Evolutionary conservation across 2,329 filamentous ascomycete species (phyloP).

Genomic region (Helicocarpus griseus): DNA sequence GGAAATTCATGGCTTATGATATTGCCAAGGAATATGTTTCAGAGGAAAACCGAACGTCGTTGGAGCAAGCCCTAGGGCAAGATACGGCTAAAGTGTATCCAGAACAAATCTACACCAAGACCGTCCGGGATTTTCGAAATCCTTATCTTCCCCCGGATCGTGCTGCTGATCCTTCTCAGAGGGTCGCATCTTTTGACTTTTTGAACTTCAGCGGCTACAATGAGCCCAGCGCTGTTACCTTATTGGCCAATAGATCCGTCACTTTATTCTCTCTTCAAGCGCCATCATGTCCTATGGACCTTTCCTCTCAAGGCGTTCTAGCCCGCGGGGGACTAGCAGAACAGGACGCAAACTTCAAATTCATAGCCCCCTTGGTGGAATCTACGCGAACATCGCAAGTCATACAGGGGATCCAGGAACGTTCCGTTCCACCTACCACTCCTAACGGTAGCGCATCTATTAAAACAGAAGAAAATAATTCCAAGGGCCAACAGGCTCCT

Average conservation of each 20-base stretch:
- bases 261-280: constrained; percentile 40
- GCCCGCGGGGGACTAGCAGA: constrained; percentile 21
- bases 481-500: background rate
- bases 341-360: constrained; percentile 21
- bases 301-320: constrained; percentile 29
- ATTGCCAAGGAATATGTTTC: constrained; percentile 41
- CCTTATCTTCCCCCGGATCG: constrained; percentile 39
- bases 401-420: constrained; percentile 21
- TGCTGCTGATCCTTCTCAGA: constrained; percentile 35
- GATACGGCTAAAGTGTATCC: constrained; percentile 31
- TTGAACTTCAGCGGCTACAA: constrained; percentile 38
- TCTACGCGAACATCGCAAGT: constrained; percentile 21
- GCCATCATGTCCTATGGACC: constrained; percentile 27
- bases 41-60: constrained; percentile 28
- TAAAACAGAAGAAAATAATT: background rate
- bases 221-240: constrained; percentile 44
- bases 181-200: constrained; percentile 53
- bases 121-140: constrained; percentile 34
- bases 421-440: background rate
- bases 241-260: constrained; percentile 44
- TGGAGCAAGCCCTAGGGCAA: constrained; percentile 32
- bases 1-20: constrained; percentile 49
- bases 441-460: constrained; percentile 4
- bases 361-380: constrained; percentile 22
- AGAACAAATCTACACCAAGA: constrained; percentile 37